Evolutionary conservation across 2,329 filamentous ascomycete genomes (phyloP), one percentile per base, ranked within the genome.

Genomic region (Xylaria sp.): DNA sequence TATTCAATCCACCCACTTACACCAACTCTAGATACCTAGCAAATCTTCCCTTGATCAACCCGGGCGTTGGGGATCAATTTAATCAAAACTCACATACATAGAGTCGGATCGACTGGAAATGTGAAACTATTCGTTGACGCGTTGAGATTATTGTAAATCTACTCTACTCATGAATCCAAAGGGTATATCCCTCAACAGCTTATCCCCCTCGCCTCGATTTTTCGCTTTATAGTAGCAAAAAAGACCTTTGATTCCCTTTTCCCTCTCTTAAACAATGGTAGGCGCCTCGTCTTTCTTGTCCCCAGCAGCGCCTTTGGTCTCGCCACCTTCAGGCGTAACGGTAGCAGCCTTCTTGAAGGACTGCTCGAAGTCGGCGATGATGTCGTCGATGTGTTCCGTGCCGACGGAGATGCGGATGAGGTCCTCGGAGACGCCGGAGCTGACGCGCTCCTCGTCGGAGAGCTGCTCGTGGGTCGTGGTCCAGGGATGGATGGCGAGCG

Each of bases 321-420:
- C 75, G 8, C 78, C 80, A n/a, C 37, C 70, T 6, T 37, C 47
- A 3, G 68, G 47, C 5, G 76, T 82, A 3, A 85, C 81, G 8
- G 83, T 86, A 27, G 80, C 76, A 0, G 87, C 86, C 29, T 87
- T 86, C 78, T 89, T 87, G 82, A 98, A 97, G 0, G 93, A 92
- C 84, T 97, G 94, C 81, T 95, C 91, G 79, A 98, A 98, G 82
- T 98, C 95, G 75, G 90, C 92, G 78, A 97, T 96, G 76, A 98
- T 98, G 78, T 98, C 95, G 83, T 97, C 94, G 79, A 98, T 97
- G 80, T 98, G 94, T 84, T 98, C 95, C 0, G 92, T 97, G 61
- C 95, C 95, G 68, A 98, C 94, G 0, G 94, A 98, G 77, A 98
- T 96, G 71, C 95, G 92, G 81, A 98, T 97, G 47, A 94, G 89